phyloP scores from a whole-genome alignment of 805 yeast species.

The Myxozyma vanderwaltii region DNA sequence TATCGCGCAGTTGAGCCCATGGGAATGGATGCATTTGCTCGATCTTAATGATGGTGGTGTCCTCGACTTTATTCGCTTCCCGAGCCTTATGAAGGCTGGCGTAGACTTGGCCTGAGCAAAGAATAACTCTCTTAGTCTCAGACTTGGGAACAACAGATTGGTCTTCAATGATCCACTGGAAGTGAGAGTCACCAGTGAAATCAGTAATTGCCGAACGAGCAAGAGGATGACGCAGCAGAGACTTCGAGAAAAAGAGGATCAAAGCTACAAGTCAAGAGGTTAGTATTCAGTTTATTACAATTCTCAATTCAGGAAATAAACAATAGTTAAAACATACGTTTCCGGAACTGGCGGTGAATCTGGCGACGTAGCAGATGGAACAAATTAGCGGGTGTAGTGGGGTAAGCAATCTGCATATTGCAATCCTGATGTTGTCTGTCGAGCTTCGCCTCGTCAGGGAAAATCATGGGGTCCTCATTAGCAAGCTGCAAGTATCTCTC shows the following conservation, averaged over 20 bases:
- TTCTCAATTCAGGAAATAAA: neutral
- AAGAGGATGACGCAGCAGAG: slow-evolving; percentile 93
- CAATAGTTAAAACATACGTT: slow-evolving; percentile 36
- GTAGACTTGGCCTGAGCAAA: slow-evolving; percentile 92
- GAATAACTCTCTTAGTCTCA: slow-evolving; percentile 82
- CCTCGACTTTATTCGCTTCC: slow-evolving; percentile 69
- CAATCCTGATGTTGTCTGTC: slow-evolving; percentile 98
- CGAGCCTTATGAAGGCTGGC: slow-evolving; percentile 90
- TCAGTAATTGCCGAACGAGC: slow-evolving; percentile 84
- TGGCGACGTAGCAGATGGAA: slow-evolving; percentile 98
- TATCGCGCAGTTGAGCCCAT: slow-evolving; percentile 86
- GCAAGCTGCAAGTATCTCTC: slow-evolving; percentile 96
- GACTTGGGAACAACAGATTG: slow-evolving; percentile 71
- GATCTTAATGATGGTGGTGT: slow-evolving; percentile 82
- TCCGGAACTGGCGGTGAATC: slow-evolving; percentile 98
- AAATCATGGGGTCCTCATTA: slow-evolving; percentile 91
- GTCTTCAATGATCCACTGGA: slow-evolving; percentile 97
- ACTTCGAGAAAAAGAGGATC: slow-evolving; percentile 85
- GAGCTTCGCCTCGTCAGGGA: slow-evolving; percentile 87
- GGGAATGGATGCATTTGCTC: slow-evolving; percentile 99
- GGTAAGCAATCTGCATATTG: slow-evolving; percentile 97
- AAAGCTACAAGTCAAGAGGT: slow-evolving; percentile 58
- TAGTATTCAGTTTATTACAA: no score
- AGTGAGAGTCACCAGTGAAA: slow-evolving; percentile 87
- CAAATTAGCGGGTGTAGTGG: slow-evolving; percentile 94